Percentiles rank a stretch among this genome's conserved stretches.
These are phyloP conservation scores for Cucurbita pepo DNA, from an alignment of 306 rosid species.

Conservation along the genomic window DNA sequence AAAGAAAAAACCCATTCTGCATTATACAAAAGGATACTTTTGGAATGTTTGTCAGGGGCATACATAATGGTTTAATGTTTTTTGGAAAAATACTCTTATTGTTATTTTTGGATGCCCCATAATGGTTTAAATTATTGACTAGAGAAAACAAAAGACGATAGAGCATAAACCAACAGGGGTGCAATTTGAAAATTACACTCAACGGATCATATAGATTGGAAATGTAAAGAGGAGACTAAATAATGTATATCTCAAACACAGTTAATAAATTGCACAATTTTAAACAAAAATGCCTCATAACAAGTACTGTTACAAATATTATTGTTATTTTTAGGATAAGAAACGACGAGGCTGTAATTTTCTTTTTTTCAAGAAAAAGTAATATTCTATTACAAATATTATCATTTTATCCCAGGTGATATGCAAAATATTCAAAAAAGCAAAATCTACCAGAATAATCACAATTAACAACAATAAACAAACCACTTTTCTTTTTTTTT, in stretches of 20 bases:
- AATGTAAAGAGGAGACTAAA: not conserved
- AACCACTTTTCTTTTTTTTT: no score
- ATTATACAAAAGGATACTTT: not conserved
- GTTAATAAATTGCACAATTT: not conserved
- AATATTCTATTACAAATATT: not conserved
- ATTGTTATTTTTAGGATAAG: not conserved
- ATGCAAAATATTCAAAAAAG: not conserved
- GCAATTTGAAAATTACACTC: not conserved
- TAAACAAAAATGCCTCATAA: not conserved
- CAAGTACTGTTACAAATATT: not conserved
- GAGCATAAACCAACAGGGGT: not conserved
- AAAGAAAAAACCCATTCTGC: not conserved
- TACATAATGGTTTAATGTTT: not conserved
- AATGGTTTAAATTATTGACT: not conserved
- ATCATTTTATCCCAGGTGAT: not conserved
- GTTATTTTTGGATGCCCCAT: not conserved
- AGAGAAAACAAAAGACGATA: not conserved
- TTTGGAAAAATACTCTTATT: not conserved
- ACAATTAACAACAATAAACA: not conserved
- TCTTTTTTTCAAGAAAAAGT: not conserved
- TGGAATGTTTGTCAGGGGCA: not conserved
- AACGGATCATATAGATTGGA: not conserved
- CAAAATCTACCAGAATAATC: not conserved
- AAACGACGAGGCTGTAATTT: not conserved
- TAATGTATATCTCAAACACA: not conserved